A percentile compares a stretch with the other conserved stretches of the same genome.
These are phyloP conservation scores for Argentina anserina DNA, from an alignment of 306 rosid genomes.

Conservation along the genomic window DNA sequence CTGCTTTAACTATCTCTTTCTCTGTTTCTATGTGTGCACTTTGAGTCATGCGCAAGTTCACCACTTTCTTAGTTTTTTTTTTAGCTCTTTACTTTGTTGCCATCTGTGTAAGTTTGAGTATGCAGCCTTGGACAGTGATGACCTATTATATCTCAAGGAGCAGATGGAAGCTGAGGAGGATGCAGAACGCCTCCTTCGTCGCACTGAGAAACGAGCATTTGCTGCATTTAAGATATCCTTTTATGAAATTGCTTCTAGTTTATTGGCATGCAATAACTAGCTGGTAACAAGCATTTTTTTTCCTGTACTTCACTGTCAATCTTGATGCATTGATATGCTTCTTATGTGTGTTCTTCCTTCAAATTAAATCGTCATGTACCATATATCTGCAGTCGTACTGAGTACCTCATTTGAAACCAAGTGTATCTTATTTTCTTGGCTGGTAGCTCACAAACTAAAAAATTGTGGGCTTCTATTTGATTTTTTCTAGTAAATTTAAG, in stretches of 20 bases:
- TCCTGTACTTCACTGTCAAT: not conserved
- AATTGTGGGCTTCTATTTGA: not conserved
- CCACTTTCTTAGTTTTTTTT: constrained; percentile 13
- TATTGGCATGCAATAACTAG: not conserved
- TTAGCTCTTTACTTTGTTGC: constrained; percentile 28
- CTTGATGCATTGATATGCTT: not conserved
- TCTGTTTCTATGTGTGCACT: constrained; percentile 3
- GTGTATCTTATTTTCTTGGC: not conserved
- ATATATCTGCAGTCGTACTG: not conserved
- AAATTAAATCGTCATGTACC: not conserved
- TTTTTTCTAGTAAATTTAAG: not conserved
- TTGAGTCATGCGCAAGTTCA: not conserved
- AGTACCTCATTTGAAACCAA: not conserved
- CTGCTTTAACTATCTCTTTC: not conserved
- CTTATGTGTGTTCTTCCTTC: not conserved
- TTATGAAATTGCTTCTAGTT: constrained; percentile 20
- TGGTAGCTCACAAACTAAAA: not conserved
- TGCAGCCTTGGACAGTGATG: constrained; percentile 99
- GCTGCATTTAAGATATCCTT: constrained; percentile 99
- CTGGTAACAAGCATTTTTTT: not conserved
- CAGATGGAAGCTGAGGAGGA: constrained; percentile 99
- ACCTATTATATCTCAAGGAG: constrained; percentile 96
- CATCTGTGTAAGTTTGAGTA: constrained; percentile 41
- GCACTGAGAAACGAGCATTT: constrained; percentile 95
- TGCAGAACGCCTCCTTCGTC: constrained; percentile 95